A percentile compares a stretch with the other conserved stretches of the same genome.
Evolutionary conservation across 352 stramenopile species (phyloP).

Genomic region (Pelagophyceae sp.): DNA sequence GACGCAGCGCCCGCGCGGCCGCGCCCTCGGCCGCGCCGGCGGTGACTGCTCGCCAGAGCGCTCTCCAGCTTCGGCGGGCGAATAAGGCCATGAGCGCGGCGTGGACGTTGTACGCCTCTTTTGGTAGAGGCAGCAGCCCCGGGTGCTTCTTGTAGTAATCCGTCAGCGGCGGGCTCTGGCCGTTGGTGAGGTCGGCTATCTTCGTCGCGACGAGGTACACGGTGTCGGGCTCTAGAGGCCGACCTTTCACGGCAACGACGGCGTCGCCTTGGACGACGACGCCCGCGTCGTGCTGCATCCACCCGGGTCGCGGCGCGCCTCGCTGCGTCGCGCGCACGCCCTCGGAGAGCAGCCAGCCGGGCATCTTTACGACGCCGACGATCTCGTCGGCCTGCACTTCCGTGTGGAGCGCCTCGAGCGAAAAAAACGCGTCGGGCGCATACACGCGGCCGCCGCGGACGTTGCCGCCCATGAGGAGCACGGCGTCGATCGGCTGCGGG

Average conservation of each 20-base stretch:
- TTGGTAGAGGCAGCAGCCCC: neutral
- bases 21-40: too few relatives aligned
- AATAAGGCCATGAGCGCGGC: neutral
- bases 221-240: slow-evolving; percentile 30
- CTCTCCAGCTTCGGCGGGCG: too few relatives aligned
- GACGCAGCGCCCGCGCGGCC: too few relatives aligned
- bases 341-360: slow-evolving; percentile 32
- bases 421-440: slow-evolving; percentile 27
- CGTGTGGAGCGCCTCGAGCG: slow-evolving; percentile 30
- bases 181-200: slow-evolving; percentile 35
- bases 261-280: slow-evolving; percentile 11
- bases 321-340: slow-evolving; percentile 30
- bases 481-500: too few relatives aligned
- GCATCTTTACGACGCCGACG: slow-evolving; percentile 32
- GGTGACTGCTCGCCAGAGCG: too few relatives aligned
- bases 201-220: slow-evolving; percentile 36
- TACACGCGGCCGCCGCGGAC: slow-evolving; percentile 32
- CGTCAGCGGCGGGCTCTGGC: slow-evolving; percentile 29
- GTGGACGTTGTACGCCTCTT: neutral
- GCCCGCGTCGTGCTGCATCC: slow-evolving; percentile 36
- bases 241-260: slow-evolving; percentile 29
- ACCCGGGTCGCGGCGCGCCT: slow-evolving; percentile 33
- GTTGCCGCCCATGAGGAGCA: slow-evolving; percentile 36
- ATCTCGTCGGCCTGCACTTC: slow-evolving; percentile 32
- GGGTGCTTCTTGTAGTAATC: slow-evolving; percentile 31